Evolutionary conservation across 2,329 filamentous ascomycete genomes (phyloP), one percentile per base, ranked within the genome.

Genomic region (Lanzia echinophila): DNA sequence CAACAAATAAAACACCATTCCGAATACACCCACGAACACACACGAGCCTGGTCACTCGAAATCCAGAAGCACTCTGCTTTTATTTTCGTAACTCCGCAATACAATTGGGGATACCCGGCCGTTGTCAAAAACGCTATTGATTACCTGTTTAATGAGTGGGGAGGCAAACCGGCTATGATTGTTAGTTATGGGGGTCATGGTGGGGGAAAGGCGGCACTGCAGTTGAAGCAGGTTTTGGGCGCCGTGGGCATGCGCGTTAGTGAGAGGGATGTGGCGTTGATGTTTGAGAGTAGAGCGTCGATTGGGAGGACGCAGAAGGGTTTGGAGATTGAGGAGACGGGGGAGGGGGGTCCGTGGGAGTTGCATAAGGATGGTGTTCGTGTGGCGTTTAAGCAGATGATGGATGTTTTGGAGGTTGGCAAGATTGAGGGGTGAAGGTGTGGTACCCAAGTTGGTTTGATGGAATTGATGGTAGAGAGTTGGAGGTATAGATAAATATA

Each of bases 81-180:
- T 46, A 69, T 75, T 50, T 73, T 75, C 52, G 62, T 74, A 6
- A 68, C 68, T 2, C 71, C 72, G 2, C 71, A 71, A 56, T 76
- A 76, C 56, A 76, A 77, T 62, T 75, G 69, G 68, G 69, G 71
- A 2, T 69, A 72, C 22, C 72, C 75, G 0, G 73, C 71, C 0
- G 68, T 67, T 17, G 48, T 76, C 12, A 77, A 77, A 63, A 76
- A 74, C 53, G 73, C 74, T 2, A 68, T 78, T 12, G 75, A 77
- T 55, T 75, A 74, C 57, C 62, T 78, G 8, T 75, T 67, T 54
- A 58, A 75, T 52, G 75, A 77, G 57, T 77, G 74, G 74, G 66
- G 56, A 11, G 70, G 68, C 1, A 77, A 77, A 53, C 68, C 72
- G 1, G 73, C 69, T 5, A 63, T 71, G 60, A 68, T 77, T 56